Evolutionary conservation across 306 rosid genomes (phyloP), one percentile per base, ranked within the genome.

Genomic region (Lotus japonicus): DNA sequence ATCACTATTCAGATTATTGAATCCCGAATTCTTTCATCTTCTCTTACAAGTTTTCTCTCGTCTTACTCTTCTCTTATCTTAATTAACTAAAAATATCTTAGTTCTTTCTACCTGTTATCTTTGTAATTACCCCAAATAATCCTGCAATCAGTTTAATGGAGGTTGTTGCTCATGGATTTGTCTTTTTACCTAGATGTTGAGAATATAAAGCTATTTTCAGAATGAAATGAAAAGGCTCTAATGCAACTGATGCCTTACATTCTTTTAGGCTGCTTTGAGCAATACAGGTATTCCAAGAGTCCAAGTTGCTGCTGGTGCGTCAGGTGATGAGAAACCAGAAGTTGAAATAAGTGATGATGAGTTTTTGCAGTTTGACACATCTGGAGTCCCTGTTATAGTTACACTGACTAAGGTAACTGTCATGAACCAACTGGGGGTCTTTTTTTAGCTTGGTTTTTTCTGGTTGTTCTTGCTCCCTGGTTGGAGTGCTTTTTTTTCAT

Each of bases 211-310:
- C 13, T 38, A 15, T 23, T 43, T 53, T 41, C 18, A 53, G 36
- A 64, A 33, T 52, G 19, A 63, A 57, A 17, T 17, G 58, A 13
- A 55, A 61, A 57, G 55, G 31, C 6, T 45, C 49, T 41, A 14
- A 58, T 54, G 26, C 36, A 15, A 38, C 58, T 65, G 18, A 55
- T 70, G 58, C 38, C 52, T 78, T 66, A 70, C 66, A 53, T 70
- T 80, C 80, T 79, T 67, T 60, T 68, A 88, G 97, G 91, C 86
- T 81, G 96, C 97, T 70, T 73, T 87, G 87, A 85, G 90, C 87
- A 81, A 85, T 77, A 89, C 92, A 2, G 94, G 96, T 50, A 92
- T 90, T 77, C 98, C 97, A 7, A 88, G 75, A 77, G 96, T 90
- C 46, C 69, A 78, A n/a, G 90, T 89, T 51, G 78, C 88, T 3